A percentile compares a stretch with the other conserved stretches of the same genome.
Conservation (phyloP, 2,329 filamentous ascomycete genomes). For the Tolypocladium guangdongense region DNA sequence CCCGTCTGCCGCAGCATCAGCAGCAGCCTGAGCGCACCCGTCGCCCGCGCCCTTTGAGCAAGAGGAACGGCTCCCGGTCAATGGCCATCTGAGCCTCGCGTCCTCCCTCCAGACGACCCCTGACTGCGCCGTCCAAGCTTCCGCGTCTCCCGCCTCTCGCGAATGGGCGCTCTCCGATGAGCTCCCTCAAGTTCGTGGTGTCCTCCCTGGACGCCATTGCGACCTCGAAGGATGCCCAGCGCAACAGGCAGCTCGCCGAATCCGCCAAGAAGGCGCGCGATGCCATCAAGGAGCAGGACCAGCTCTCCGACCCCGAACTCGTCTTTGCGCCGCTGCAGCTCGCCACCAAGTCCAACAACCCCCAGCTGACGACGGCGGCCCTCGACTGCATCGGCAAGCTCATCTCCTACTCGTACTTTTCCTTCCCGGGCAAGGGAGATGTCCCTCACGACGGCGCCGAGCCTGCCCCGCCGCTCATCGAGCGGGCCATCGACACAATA, state of each 20-base stretch:
- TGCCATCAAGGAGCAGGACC: conserved; percentile 76
- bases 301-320: conserved; percentile 79
- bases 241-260: conserved; percentile 74
- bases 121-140: not conserved
- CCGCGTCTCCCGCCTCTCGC: conserved; percentile 9
- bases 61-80: not conserved
- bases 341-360: conserved; percentile 76
- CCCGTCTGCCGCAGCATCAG: not conserved
- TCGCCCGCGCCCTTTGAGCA: not conserved
- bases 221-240: conserved; percentile 80
- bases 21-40: not conserved
- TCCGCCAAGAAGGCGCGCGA: conserved; percentile 70
- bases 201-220: conserved; percentile 88
- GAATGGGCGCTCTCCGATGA: conserved; percentile 58
- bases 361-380: conserved; percentile 76
- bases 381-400: conserved; percentile 98
- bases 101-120: not conserved
- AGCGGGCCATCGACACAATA: conserved; percentile 96
- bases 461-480: conserved; percentile 64
- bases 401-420: conserved; percentile 98
- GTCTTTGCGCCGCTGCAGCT: conserved; percentile 86
- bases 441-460: conserved; percentile 28
- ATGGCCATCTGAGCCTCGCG: not conserved
- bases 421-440: conserved; percentile 47
- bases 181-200: conserved; percentile 91